Percentiles rank a stretch among this genome's conserved stretches.
Evolutionary conservation across 139 green algal species (phyloP).

Genomic region (Closterium sp.): DNA sequence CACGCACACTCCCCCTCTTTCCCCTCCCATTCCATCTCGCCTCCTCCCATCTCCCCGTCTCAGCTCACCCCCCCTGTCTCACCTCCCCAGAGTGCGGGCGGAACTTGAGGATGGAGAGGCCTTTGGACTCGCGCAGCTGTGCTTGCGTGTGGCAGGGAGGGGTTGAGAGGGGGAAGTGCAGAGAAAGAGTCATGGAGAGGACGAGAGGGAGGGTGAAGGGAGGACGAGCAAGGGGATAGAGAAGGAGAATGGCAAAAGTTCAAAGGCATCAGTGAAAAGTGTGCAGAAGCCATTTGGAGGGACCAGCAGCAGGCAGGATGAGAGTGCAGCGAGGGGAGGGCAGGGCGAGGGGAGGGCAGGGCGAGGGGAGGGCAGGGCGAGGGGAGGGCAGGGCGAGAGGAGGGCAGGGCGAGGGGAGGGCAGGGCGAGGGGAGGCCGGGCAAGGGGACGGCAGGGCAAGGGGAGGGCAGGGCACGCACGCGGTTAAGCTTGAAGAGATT

Average conservation of each 20-base stretch:
- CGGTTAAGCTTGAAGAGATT: constrained; percentile 90
- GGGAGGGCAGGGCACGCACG: constrained; percentile 30
- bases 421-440: constrained; percentile 81
- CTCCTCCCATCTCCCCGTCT: not conserved
- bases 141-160: not conserved
- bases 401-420: no score
- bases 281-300: no score
- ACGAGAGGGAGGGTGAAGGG: not conserved
- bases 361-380: no score
- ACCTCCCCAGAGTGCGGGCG: constrained; percentile 71
- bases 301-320: no score
- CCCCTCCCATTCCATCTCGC: no score
- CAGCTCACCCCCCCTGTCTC: not conserved
- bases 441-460: constrained; percentile 89
- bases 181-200: not conserved
- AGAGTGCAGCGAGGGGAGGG: no score
- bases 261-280: no score
- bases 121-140: constrained; percentile 80
- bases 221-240: not conserved
- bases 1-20: no score
- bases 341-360: no score
- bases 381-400: no score
- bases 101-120: constrained; percentile 90
- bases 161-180: not conserved
- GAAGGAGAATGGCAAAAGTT: not conserved